phyloP scores from a whole-genome alignment of 805 yeast species.

The Huiozyma naganishii region DNA sequence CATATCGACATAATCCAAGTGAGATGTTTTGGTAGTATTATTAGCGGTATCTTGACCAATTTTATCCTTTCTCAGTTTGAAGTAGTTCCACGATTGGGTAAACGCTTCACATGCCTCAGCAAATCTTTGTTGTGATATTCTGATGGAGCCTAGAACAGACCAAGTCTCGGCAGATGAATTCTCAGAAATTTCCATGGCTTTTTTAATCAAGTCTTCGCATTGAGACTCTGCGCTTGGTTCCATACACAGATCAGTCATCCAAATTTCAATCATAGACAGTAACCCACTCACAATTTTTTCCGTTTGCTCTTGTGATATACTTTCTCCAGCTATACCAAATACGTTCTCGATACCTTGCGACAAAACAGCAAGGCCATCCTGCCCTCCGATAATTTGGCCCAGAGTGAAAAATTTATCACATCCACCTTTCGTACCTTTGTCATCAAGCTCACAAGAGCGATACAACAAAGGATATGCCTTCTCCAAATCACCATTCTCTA shows the following conservation, averaged over 20 bases:
- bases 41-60: slow-evolving; percentile 38
- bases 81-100: slow-evolving; percentile 60
- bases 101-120: slow-evolving; percentile 67
- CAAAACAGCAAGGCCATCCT: slow-evolving; percentile 53
- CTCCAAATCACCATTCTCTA: slow-evolving; percentile 74
- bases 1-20: slow-evolving; percentile 47
- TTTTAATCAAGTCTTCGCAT: slow-evolving; percentile 62
- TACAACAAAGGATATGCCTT: slow-evolving; percentile 56
- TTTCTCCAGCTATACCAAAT: slow-evolving; percentile 15
- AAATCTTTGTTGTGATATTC: slow-evolving; percentile 73
- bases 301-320: slow-evolving; percentile 31
- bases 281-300: slow-evolving; percentile 66
- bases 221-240: slow-evolving; percentile 74
- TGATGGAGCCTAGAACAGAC: slow-evolving; percentile 72
- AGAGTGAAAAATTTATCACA: slow-evolving; percentile 79
- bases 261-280: slow-evolving; percentile 79
- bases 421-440: slow-evolving; percentile 46
- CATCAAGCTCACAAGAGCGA: slow-evolving; percentile 58
- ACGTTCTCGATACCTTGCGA: slow-evolving; percentile 47
- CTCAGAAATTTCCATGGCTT: slow-evolving; percentile 50
- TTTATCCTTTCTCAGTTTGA: slow-evolving; percentile 37
- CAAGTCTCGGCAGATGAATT: slow-evolving; percentile 64
- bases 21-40: slow-evolving; percentile 11
- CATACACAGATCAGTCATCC: slow-evolving; percentile 98
- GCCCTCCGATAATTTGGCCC: slow-evolving; percentile 85